Evolutionary conservation across 129 eudicot species (phyloP).

Genomic region (Cynara cardunculus): DNA sequence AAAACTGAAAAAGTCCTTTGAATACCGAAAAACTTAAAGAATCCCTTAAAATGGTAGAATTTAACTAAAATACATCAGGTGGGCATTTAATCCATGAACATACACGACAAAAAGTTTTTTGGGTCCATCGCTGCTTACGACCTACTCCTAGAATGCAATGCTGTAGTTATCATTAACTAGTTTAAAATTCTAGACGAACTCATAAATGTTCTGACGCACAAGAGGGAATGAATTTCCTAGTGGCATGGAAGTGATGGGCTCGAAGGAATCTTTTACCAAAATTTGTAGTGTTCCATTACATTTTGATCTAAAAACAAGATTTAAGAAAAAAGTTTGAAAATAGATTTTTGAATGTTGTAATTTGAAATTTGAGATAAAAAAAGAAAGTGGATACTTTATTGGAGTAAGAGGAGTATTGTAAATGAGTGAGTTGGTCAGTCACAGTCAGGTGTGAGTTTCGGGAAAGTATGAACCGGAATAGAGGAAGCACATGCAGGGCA

Average conservation of each 20-base stretch:
- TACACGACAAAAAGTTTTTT: no score
- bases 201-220: neutral
- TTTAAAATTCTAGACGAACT: no score
- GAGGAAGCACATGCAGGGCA: conserved; percentile 60
- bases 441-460: conserved; percentile 36
- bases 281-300: neutral
- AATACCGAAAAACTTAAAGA: no score
- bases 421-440: conserved; percentile 2
- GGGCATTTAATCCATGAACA: no score
- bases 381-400: conserved; percentile 21
- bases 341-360: neutral
- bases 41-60: no score
- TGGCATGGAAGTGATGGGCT: conserved; percentile 34
- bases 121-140: no score
- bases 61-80: no score
- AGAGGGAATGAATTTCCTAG: conserved; percentile 6
- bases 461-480: conserved; percentile 38
- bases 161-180: no score
- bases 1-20: no score
- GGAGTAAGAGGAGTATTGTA: conserved; percentile 14
- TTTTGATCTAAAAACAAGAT: neutral
- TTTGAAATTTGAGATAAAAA: neutral
- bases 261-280: conserved; percentile 15
- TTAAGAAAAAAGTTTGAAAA: neutral
- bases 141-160: no score